phyloP scores from a whole-genome alignment of 306 rosid species.

The Quercus dentata region DNA sequence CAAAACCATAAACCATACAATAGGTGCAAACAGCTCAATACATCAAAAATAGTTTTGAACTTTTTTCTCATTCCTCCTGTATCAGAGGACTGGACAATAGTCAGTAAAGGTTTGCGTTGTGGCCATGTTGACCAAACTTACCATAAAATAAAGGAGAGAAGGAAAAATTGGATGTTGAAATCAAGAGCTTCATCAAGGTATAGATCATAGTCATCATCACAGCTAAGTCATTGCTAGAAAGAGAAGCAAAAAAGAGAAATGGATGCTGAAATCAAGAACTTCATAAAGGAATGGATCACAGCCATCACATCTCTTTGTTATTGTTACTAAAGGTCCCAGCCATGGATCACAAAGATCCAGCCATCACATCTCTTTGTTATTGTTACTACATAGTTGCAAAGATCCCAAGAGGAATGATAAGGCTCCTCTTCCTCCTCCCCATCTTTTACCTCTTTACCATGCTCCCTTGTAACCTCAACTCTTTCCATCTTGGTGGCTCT shows the following conservation, averaged over 20 bases:
- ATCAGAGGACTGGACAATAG: too few species aligned
- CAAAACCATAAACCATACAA: too few species aligned
- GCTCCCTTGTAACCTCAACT: constrained; percentile 33
- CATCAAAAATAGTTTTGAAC: too few species aligned
- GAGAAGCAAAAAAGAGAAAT: neutral
- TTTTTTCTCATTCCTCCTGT: too few species aligned
- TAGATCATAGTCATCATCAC: too few species aligned
- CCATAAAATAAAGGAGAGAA: too few species aligned
- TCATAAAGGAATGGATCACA: constrained; percentile 38
- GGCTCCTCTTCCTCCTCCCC: constrained; percentile 38
- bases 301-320: constrained; percentile 27
- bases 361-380: constrained; percentile 27
- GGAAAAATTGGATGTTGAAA: too few species aligned
- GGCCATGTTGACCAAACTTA: too few species aligned
- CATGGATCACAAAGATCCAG: constrained; percentile 36
- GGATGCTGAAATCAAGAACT: constrained; percentile 31
- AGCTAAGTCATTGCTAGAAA: too few species aligned
- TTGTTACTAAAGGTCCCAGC: too few species aligned
- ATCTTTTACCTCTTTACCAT: constrained; percentile 31
- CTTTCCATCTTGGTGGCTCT: constrained; percentile 30
- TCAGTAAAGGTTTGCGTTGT: too few species aligned
- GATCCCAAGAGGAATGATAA: constrained; percentile 26
- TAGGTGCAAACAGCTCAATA: too few species aligned
- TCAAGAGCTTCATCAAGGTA: neutral
- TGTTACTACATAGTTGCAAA: constrained; percentile 33